phyloP scores from a whole-genome alignment of 2,329 filamentous ascomycete species.

The Aspergillus calidoustus region DNA sequence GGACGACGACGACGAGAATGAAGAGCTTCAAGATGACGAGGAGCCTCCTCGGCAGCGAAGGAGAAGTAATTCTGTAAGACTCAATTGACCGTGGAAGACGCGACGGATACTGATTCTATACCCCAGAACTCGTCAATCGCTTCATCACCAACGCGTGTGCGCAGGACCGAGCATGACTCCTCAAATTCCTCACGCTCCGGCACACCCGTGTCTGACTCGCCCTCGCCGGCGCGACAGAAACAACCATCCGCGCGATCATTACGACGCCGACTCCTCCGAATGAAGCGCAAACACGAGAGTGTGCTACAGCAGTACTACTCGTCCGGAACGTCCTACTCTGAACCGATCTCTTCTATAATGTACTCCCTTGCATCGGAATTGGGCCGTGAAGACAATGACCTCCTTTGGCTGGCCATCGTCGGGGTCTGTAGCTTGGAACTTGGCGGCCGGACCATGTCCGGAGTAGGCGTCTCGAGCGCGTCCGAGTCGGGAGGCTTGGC shows the following conservation, averaged over 20 bases:
- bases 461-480: constrained; percentile 67
- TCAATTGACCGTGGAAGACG: background rate
- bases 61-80: constrained; percentile 80
- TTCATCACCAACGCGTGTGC: constrained; percentile 48
- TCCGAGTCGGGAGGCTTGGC: constrained; percentile 59
- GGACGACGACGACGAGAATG: constrained; percentile 71
- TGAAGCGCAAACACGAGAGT: constrained; percentile 76
- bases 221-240: constrained; percentile 51
- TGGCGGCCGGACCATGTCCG: constrained; percentile 82
- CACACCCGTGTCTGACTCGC: constrained; percentile 47
- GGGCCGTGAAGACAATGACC: constrained; percentile 93
- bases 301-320: constrained; percentile 83
- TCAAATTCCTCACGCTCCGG: constrained; percentile 53
- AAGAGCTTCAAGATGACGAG: constrained; percentile 69
- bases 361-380: constrained; percentile 95
- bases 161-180: constrained; percentile 44
- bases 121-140: constrained; percentile 45
- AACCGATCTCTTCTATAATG: constrained; percentile 91
- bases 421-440: constrained; percentile 93
- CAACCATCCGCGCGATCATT: constrained; percentile 73
- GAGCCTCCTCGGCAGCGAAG: constrained; percentile 78
- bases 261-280: constrained; percentile 71
- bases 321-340: constrained; percentile 86
- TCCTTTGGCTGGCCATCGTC: constrained; percentile 93
- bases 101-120: constrained; percentile 18